Evolutionary conservation across 768 basidiomycete genomes (phyloP).

Genomic region (Lentinula aciculospora): DNA sequence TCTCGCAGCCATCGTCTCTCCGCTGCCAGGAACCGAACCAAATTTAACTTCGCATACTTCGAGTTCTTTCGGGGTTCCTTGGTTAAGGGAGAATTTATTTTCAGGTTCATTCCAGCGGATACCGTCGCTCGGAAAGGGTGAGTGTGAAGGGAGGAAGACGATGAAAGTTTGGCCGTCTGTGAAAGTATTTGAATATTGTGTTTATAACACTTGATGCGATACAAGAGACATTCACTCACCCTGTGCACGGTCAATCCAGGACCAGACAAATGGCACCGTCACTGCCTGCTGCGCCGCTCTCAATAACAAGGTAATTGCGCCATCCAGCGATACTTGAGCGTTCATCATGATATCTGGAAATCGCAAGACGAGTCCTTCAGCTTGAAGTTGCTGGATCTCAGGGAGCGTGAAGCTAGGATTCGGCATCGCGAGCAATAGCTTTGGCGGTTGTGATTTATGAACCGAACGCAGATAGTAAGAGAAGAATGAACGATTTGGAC

Average conservation of each 20-base stretch:
- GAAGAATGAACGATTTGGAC: neutral
- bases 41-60: slow-evolving; percentile 70
- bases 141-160: slow-evolving; percentile 55
- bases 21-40: slow-evolving; percentile 67
- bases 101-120: slow-evolving; percentile 75
- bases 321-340: slow-evolving; percentile 47
- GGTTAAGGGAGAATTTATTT: slow-evolving; percentile 49
- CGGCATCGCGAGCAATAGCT: neutral
- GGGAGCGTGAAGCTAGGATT: neutral
- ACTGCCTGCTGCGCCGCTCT: slow-evolving; percentile 54
- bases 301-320: slow-evolving; percentile 53
- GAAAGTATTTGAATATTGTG: neutral
- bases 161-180: slow-evolving; percentile 63
- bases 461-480: no score
- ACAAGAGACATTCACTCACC: slow-evolving; percentile 35
- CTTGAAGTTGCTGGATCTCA: slow-evolving; percentile 35
- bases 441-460: no score
- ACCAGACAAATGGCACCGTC: slow-evolving; percentile 61
- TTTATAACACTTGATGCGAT: neutral
- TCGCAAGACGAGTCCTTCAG: slow-evolving; percentile 62
- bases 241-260: slow-evolving; percentile 71
- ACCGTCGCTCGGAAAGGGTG: slow-evolving; percentile 69
- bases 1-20: slow-evolving; percentile 61
- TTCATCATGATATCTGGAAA: slow-evolving; percentile 65
- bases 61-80: slow-evolving; percentile 56